Evolutionary conservation across 148 eudicot genomes (phyloP), one percentile per base, ranked within the genome.

Genomic region (Amaranthus palmeri): DNA sequence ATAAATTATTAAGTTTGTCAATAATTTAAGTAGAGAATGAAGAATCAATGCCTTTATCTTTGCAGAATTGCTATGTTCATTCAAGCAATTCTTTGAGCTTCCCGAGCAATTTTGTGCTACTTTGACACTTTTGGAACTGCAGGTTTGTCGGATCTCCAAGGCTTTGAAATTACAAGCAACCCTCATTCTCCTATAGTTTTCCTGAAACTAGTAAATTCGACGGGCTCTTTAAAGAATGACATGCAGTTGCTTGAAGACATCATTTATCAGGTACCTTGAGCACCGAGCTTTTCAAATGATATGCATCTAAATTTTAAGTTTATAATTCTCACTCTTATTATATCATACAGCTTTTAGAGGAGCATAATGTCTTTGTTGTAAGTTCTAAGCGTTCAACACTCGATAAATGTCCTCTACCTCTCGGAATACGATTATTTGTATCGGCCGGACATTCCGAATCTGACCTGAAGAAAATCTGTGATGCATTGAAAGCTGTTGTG

Each of bases 401-500:
- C 40, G 98, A 95, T 81, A 91, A 80, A 74, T 95, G 97, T 63
- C 85, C 77, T 54, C 70, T 95, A 47, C 93, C 97, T 12, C 77
- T 82, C 25, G 97, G 96, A 58, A 82, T 95, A 52, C 86, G 84
- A 83, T 71, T 91, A 65, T 89, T 84, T 65, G 88, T 91, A 60
- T 95, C 98, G 4, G 93, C 93, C 71, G 97, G 80, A 42, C 98
- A 95, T 77, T 83, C 96, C 8, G 87, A 95, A 71, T 74, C 87
- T 67, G 98, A 95, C 84, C 68, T 95, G 73, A 68, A 47, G 36
- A 84, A 83, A 84, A 90, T 83, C 42, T 83, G 81, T 67, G 82
- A 86, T 66, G 78, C 98, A 7, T 62, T 95, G 68, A 95, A 91
- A 76, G 79, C 48, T 54, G 87, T 78, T 44, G 82, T 86, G 56